These are phyloP conservation scores for Actinomucor elegans DNA, from an alignment of 371 early-diverging fungal species.

Conservation along the genomic window DNA sequence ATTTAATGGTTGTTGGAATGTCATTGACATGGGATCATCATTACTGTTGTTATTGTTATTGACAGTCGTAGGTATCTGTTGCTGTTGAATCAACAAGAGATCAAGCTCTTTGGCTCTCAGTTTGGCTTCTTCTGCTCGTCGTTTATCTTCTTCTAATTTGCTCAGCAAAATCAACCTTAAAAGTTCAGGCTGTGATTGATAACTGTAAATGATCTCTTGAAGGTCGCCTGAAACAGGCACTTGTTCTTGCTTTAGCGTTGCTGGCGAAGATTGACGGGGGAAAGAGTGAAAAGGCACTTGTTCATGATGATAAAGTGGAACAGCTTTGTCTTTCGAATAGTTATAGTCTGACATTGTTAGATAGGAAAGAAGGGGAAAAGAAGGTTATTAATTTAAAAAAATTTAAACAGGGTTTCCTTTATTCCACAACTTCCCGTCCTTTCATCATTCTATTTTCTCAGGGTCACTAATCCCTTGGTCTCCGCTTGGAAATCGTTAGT, in stretches of 20 bases:
- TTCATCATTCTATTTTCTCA: conserved; percentile 22
- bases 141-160: conserved; percentile 67
- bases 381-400: too few species aligned
- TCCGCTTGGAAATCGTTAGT: conserved; percentile 3
- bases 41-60: conserved; percentile 7
- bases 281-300: conserved; percentile 39
- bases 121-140: conserved; percentile 52
- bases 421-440: conserved; percentile 18
- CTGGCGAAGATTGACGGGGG: conserved; percentile 8
- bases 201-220: conserved; percentile 57
- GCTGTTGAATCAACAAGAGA: conserved; percentile 38
- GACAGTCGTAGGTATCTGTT: conserved; percentile 14
- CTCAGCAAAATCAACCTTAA: conserved; percentile 59
- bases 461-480: conserved; percentile 18
- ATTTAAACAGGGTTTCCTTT: conserved; percentile 16
- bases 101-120: conserved; percentile 49
- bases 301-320: conserved; percentile 44
- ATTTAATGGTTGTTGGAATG: not conserved
- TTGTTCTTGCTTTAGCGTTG: conserved; percentile 6
- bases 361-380: conserved; percentile 3
- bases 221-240: conserved; percentile 39
- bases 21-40: not conserved
- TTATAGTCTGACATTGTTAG: conserved; percentile 18
- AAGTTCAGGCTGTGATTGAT: conserved; percentile 61
- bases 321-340: conserved; percentile 27